Conservation (phyloP, 2,329 filamentous ascomycete species). For the Penicillium glabrum region DNA sequence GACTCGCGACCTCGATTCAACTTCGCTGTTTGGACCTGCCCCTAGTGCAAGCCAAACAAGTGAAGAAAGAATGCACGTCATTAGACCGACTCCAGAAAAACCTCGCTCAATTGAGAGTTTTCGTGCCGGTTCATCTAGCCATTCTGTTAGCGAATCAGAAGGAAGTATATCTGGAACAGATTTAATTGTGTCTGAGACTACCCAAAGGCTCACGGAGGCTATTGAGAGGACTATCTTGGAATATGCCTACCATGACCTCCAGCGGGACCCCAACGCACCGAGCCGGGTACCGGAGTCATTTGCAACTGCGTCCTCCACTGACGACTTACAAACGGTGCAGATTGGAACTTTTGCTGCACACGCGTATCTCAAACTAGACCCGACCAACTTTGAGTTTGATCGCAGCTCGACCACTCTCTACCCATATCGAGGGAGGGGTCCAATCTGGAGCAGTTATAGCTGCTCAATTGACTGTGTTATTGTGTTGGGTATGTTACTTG, state of each 20-base stretch:
- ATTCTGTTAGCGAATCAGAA: too few relatives aligned
- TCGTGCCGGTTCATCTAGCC: too few relatives aligned
- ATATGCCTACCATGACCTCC: constrained; percentile 29
- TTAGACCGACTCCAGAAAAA: too few relatives aligned
- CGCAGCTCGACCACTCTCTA: constrained; percentile 3
- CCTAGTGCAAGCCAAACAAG: too few relatives aligned
- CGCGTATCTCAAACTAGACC: constrained; percentile 17
- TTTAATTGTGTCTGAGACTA: background rate
- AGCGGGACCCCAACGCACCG: constrained; percentile 27
- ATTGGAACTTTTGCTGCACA: constrained; percentile 16
- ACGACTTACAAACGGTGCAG: constrained; percentile 19
- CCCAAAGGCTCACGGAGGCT: background rate
- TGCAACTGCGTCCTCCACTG: constrained; percentile 9
- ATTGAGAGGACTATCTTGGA: constrained; percentile 28
- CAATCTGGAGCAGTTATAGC: constrained; percentile 25
- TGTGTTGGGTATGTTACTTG: constrained; percentile 36
- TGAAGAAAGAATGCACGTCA: too few relatives aligned
- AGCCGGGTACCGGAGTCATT: constrained; percentile 6
- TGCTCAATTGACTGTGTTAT: constrained; percentile 33
- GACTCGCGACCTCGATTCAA: too few relatives aligned
- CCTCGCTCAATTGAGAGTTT: too few relatives aligned
- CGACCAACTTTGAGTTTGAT: constrained; percentile 14
- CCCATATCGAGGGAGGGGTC: constrained; percentile 33
- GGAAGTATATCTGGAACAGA: background rate
- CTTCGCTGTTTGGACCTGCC: too few relatives aligned